Evolutionary conservation across 139 green algal genomes (phyloP).

Genomic region (Chlorella sp.): DNA sequence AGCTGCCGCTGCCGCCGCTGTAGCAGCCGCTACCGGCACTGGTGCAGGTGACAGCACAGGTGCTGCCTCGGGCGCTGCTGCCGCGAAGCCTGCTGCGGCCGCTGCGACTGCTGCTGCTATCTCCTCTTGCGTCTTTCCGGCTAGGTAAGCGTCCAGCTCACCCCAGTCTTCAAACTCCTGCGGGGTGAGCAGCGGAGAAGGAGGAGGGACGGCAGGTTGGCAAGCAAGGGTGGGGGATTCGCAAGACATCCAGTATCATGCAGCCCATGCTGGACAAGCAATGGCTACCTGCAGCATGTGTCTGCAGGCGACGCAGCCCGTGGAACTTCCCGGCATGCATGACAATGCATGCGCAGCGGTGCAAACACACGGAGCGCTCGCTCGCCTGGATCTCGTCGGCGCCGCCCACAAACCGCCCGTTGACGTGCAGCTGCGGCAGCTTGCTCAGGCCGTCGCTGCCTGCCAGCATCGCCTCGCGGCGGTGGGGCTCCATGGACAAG

Average conservation of each 20-base stretch:
- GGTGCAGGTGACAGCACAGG: background rate
- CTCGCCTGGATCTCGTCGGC: constrained; percentile 2
- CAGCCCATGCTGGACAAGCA: no score
- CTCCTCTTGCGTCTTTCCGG: background rate
- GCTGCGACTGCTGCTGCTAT: background rate
- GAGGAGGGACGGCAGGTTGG: background rate
- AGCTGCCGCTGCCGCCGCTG: background rate
- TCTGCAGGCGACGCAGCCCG: no score
- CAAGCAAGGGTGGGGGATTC: background rate
- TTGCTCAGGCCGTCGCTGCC: constrained; percentile 37
- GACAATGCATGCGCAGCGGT: no score
- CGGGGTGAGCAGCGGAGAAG: background rate
- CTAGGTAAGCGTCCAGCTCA: constrained; percentile 32
- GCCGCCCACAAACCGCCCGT: constrained; percentile 49
- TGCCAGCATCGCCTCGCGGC: constrained; percentile 54
- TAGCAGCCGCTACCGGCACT: background rate
- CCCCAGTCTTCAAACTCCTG: constrained; percentile 61
- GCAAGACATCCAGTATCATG: no score
- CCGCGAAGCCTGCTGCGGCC: background rate
- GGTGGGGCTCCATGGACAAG: constrained; percentile 45
- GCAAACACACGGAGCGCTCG: no score
- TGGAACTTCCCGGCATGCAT: no score
- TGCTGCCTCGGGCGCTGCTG: background rate
- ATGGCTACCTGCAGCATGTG: no score
- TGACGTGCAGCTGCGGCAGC: constrained; percentile 73